A percentile compares a stretch with the other conserved stretches of the same genome.
phyloP scores from a whole-genome alignment of 192 early-diverging fungal species.

The Coemansia javaensis region DNA sequence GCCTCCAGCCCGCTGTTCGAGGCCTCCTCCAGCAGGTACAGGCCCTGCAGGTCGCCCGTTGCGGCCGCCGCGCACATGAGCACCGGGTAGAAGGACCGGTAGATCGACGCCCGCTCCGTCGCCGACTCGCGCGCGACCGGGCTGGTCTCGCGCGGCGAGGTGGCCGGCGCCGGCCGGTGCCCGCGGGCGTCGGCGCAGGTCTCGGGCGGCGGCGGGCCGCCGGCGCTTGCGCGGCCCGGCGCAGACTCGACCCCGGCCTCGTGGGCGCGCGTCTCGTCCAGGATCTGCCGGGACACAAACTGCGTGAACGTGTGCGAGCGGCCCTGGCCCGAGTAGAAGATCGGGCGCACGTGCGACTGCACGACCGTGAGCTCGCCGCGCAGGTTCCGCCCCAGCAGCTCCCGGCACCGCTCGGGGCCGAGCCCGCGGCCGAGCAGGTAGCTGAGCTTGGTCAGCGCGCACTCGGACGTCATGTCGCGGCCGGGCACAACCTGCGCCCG shows the following conservation, averaged over 20 bases:
- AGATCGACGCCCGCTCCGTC: slow-evolving; percentile 63
- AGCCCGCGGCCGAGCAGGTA: slow-evolving; percentile 78
- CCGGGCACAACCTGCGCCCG: slow-evolving; percentile 79
- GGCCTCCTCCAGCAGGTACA: slow-evolving; percentile 60
- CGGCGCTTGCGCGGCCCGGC: too few species aligned
- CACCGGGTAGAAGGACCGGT: slow-evolving; percentile 75
- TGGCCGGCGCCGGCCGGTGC: neutral
- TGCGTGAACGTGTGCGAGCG: slow-evolving; percentile 42
- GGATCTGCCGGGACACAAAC: slow-evolving; percentile 48
- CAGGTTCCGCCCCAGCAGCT: slow-evolving; percentile 76
- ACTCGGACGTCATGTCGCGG: slow-evolving; percentile 94
- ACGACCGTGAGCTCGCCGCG: slow-evolving; percentile 85
- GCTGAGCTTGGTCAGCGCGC: slow-evolving; percentile 91
- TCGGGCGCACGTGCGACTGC: slow-evolving; percentile 38
- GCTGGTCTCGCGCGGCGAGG: slow-evolving; percentile 3
- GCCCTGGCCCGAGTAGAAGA: slow-evolving; percentile 33
- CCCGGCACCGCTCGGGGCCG: slow-evolving; percentile 65
- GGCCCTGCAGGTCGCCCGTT: slow-evolving; percentile 77
- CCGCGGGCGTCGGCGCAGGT: neutral
- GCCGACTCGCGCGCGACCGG: slow-evolving; percentile 30
- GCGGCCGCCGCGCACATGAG: slow-evolving; percentile 80
- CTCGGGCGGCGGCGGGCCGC: neutral
- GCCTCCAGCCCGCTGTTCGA: slow-evolving; percentile 54
- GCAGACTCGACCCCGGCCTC: slow-evolving; percentile 6
- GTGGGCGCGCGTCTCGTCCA: slow-evolving; percentile 39